A percentile compares a stretch with the other conserved stretches of the same genome.
phyloP scores from a whole-genome alignment of 176 grass and related monocot species.

The Alopecurus myosuroides region DNA sequence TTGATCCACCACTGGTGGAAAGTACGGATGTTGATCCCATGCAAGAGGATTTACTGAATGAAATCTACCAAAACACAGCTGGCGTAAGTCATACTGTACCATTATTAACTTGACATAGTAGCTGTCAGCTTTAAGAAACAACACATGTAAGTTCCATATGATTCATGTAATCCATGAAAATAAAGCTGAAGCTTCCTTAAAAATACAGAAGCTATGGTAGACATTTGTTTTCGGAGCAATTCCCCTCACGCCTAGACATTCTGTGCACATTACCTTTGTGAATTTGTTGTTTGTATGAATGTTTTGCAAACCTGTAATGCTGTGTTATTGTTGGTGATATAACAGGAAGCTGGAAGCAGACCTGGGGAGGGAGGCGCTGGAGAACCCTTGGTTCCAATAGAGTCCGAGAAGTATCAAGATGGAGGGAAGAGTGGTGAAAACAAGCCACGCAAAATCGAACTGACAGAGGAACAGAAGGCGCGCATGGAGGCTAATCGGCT shows the following conservation, averaged over 20 bases:
- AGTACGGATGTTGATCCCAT: slow-evolving; percentile 27
- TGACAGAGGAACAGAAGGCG: slow-evolving; percentile 62
- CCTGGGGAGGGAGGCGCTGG: background rate
- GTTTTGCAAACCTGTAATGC: background rate
- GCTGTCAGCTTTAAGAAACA: background rate
- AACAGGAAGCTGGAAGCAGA: background rate
- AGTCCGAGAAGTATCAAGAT: background rate
- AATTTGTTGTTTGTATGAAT: background rate
- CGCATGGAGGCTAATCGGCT: slow-evolving; percentile 78
- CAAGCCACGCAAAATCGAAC: slow-evolving; percentile 27
- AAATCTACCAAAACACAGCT: slow-evolving; percentile 55
- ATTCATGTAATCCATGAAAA: background rate
- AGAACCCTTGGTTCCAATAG: background rate
- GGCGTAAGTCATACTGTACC: slow-evolving; percentile 35
- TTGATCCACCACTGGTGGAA: slow-evolving; percentile 37
- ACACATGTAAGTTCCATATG: background rate
- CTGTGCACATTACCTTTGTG: background rate
- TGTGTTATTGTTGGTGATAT: background rate
- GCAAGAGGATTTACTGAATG: slow-evolving; percentile 73
- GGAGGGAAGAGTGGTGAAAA: background rate
- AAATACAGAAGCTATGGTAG: background rate
- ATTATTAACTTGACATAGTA: background rate
- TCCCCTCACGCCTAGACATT: background rate
- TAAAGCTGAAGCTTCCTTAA: background rate
- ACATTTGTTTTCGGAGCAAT: background rate